Evolutionary conservation across 805 yeast species (phyloP).

Genomic region (Kodamaea jinghongensis): DNA sequence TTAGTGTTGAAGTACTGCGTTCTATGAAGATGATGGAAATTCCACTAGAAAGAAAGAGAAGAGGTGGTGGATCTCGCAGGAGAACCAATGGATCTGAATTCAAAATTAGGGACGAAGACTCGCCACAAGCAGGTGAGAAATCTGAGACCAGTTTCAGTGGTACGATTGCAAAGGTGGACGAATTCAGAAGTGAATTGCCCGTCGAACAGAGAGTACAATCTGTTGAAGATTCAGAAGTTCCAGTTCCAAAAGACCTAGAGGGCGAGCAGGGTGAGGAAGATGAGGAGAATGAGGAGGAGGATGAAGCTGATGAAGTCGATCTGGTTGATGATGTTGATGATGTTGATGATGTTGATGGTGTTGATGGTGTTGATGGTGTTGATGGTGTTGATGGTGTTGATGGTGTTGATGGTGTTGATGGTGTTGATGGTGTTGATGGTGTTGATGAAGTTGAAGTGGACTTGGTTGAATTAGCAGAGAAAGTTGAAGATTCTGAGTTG

Average conservation of each 20-base stretch:
- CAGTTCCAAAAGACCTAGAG: not conserved
- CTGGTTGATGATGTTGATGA: not conserved
- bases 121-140: no score
- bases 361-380: slow-evolving; percentile 7
- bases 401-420: not conserved
- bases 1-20: slow-evolving; percentile 16
- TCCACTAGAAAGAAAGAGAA: slow-evolving; percentile 5
- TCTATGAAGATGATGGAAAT: slow-evolving; percentile 9
- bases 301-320: not conserved
- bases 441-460: not conserved
- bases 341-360: not conserved
- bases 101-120: slow-evolving; percentile 1
- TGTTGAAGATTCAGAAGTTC: not conserved
- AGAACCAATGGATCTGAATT: slow-evolving; percentile 1
- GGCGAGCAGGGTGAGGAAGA: not conserved
- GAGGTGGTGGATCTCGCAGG: slow-evolving; percentile 5
- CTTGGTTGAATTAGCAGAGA: not conserved
- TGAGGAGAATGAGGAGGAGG: not conserved
- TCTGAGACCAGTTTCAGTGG: no score
- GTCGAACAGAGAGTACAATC: no score
- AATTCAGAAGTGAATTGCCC: no score
- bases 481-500: not conserved
- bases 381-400: slow-evolving; percentile 6
- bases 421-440: not conserved
- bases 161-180: no score